Evolutionary conservation across 768 basidiomycete genomes (phyloP).

Genomic region (Mycena rebaudengoi): DNA sequence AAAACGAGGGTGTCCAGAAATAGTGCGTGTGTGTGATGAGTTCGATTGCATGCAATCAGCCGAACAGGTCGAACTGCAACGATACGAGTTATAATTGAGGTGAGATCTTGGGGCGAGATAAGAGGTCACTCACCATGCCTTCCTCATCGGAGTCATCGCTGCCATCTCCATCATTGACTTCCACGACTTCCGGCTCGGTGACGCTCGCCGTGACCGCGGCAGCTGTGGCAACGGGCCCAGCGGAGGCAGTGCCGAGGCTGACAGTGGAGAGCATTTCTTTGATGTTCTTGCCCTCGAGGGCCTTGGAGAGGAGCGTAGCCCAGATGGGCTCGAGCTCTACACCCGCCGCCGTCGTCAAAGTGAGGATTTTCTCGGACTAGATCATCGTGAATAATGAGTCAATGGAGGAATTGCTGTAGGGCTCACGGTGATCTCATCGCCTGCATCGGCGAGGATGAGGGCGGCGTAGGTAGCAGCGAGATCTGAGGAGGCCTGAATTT

Average conservation of each 20-base stretch:
- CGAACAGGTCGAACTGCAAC: too few species aligned
- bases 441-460: conserved; percentile 86
- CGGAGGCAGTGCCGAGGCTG: conserved; percentile 46
- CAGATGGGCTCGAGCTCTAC: conserved; percentile 85
- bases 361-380: conserved; percentile 78
- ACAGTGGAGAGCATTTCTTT: conserved; percentile 83
- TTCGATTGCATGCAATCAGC: too few species aligned
- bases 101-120: too few species aligned
- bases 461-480: conserved; percentile 85
- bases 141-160: conserved; percentile 7
- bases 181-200: not conserved
- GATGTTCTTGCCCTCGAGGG: conserved; percentile 85
- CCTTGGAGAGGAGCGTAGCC: conserved; percentile 86
- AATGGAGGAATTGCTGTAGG: not conserved
- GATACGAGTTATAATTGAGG: too few species aligned
- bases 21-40: too few species aligned
- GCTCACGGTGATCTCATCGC: conserved; percentile 82
- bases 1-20: too few species aligned
- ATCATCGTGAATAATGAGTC: not conserved
- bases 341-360: conserved; percentile 70
- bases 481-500: conserved; percentile 55
- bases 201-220: not conserved
- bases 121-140: conserved; percentile 15
- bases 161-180: not conserved
- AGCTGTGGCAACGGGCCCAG: not conserved